Conservation (phyloP, 2,329 filamentous ascomycete species). For the Furcasterigmium sp. region DNA sequence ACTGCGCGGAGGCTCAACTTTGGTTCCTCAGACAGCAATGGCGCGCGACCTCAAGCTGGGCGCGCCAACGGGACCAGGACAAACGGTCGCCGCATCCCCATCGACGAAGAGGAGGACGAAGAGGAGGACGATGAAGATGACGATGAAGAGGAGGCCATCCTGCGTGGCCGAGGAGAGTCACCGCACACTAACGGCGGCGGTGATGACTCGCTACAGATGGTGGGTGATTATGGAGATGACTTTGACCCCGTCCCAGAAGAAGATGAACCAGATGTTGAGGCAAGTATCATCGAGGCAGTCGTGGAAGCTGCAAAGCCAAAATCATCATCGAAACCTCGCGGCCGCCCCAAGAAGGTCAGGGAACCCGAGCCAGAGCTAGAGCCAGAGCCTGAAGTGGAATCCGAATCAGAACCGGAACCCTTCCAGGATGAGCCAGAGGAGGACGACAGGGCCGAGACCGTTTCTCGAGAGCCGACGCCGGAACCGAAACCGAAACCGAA, state of each 20-base stretch:
- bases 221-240: constrained; percentile 17
- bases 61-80: constrained; percentile 11
- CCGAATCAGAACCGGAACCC: constrained; percentile 11
- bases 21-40: constrained; percentile 16
- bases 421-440: constrained; percentile 1
- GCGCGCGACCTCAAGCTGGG: constrained; percentile 13
- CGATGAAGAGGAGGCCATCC: constrained; percentile 15
- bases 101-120: constrained; percentile 22
- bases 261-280: constrained; percentile 12
- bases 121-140: constrained; percentile 15
- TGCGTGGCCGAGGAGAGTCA: constrained; percentile 13
- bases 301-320: not conserved
- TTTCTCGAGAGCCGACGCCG: not conserved
- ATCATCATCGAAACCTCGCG: not conserved
- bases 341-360: not conserved
- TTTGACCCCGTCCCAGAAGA: constrained; percentile 7
- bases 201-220: constrained; percentile 38
- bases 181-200: constrained; percentile 19
- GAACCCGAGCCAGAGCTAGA: not conserved
- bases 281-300: constrained; percentile 6
- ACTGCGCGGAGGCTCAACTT: constrained; percentile 53
- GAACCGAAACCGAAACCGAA: constrained; percentile 1
- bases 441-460: not conserved
- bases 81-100: constrained; percentile 17
- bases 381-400: constrained; percentile 6